Conservation (phyloP, 2,329 filamentous ascomycete genomes). For the Aspergillus sp. region DNA sequence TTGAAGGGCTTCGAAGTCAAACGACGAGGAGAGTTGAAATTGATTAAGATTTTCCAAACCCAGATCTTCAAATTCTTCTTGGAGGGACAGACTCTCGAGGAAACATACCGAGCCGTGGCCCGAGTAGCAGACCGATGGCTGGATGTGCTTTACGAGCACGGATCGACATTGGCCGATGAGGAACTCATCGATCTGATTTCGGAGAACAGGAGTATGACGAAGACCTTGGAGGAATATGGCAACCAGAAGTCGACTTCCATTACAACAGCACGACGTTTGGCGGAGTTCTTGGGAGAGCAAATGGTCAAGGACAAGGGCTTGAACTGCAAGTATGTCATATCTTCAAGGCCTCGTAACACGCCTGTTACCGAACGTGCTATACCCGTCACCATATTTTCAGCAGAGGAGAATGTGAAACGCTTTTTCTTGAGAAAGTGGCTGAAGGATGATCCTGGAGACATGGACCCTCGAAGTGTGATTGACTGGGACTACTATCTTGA, state of each 20-base stretch:
- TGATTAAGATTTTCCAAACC: slow-evolving; percentile 99
- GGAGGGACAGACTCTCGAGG: slow-evolving; percentile 79
- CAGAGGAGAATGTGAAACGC: slow-evolving; percentile 82
- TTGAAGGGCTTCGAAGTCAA: slow-evolving; percentile 98
- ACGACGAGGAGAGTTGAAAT: slow-evolving; percentile 92
- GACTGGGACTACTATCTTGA: slow-evolving; percentile 99
- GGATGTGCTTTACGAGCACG: slow-evolving; percentile 87
- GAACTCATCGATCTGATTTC: slow-evolving; percentile 99
- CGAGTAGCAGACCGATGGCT: slow-evolving; percentile 96
- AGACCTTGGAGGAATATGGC: slow-evolving; percentile 95
- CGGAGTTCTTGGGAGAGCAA: slow-evolving; percentile 93
- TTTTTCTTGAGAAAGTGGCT: slow-evolving; percentile 93
- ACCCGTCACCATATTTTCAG: slow-evolving; percentile 95
- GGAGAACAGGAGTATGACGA: slow-evolving; percentile 97
- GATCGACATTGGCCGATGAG: slow-evolving; percentile 87
- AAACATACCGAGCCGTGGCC: slow-evolving; percentile 89
- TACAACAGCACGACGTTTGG: slow-evolving; percentile 89
- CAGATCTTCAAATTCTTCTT: slow-evolving; percentile 99
- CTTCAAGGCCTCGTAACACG: slow-evolving; percentile 77
- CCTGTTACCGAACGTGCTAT: slow-evolving; percentile 94
- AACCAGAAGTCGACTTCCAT: slow-evolving; percentile 98
- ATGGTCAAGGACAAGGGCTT: slow-evolving; percentile 99
- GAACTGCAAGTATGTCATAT: slow-evolving; percentile 99
- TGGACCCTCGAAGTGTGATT: slow-evolving; percentile 83
- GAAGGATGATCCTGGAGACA: slow-evolving; percentile 85